phyloP scores from a whole-genome alignment of 23 red algal genomes.

The Gracilaria domingensis region DNA sequence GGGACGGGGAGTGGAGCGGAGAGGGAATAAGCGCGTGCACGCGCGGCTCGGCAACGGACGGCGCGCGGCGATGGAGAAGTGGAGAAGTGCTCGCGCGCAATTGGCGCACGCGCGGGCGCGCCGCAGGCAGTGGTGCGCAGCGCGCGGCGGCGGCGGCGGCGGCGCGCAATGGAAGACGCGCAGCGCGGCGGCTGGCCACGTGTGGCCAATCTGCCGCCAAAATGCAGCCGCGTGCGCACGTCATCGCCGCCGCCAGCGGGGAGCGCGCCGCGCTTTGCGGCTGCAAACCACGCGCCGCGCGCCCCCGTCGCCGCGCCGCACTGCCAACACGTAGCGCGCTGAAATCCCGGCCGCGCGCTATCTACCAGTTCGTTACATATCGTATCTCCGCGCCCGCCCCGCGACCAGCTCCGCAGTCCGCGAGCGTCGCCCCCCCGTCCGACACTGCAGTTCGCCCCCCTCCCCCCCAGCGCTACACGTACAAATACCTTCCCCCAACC shows the following conservation, averaged over 20 bases:
- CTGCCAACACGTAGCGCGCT: too few species aligned
- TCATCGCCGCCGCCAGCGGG: neutral
- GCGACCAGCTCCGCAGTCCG: too few species aligned
- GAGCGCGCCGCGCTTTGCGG: too few species aligned
- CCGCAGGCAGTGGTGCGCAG: slow-evolving; percentile 3
- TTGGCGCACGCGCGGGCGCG: neutral
- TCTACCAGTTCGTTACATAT: too few species aligned
- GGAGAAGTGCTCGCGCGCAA: neutral
- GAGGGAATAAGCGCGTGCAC: neutral
- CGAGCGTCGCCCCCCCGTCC: too few species aligned
- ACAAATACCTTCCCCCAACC: too few species aligned
- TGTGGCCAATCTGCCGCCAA: neutral
- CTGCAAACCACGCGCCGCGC: neutral
- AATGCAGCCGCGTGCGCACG: neutral
- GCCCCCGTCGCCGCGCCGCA: too few species aligned
- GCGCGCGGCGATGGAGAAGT: neutral
- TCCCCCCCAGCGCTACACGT: too few species aligned
- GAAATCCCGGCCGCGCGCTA: too few species aligned
- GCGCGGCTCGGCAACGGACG: neutral
- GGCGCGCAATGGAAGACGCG: neutral
- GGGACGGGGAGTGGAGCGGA: too few species aligned
- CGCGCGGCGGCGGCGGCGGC: neutral
- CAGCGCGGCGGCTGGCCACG: neutral
- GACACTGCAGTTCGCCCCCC: too few species aligned
- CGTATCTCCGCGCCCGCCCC: too few species aligned